Evolutionary conservation across 495 filamentous ascomycete genomes (phyloP), one percentile per base, ranked within the genome.

Genomic region (Barbatosphaeria neglecta): DNA sequence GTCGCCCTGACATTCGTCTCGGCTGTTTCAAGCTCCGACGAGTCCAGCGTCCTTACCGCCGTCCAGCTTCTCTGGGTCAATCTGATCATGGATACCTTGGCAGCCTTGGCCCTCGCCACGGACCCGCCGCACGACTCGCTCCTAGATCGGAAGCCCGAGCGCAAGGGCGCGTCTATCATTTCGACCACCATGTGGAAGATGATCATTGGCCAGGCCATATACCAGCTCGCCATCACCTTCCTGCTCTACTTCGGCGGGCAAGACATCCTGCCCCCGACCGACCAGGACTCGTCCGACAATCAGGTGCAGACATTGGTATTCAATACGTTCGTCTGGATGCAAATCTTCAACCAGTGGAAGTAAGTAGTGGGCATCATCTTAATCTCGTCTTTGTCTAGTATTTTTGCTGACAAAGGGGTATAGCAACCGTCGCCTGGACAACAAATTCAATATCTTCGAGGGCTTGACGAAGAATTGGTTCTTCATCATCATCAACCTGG

Each of bases 251-350:
- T 87, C 52, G 85, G 74, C 11, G 80, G 80, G 3, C 52, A 64
- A 19, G 49, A 66, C 0, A 77, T 93, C 22, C 74, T 90, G 20
- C 75, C 80, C 13, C 58, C 64, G 13, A 56, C 58, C 11, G 61
- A 68, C 15, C 53, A 62, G 46, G 52, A 61, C 10, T 50, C 66
- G 27, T 56, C 57, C 0, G 40, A 69, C 13, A 66, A 57, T 1
- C 66, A 84, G 51, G 68, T 90, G 41, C 64, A 75, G 37, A 87
- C 84, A 1, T 70, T 93, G 38, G 83, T 95, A 6, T 95, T 95
- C 76, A 95, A 95, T 67, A 86, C 86, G 4, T 94, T 94, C 44
- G 87, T 94, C 16, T 94, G 87, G 87, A 92, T 94, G 87, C 87
- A 94, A 50, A 90, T 94, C 51, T 94, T 93, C 70, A 94, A 94